Evolutionary conservation across 192 early-diverging fungal species (phyloP), one percentile per base, ranked within the genome.

Genomic region (Blastocladiella britannica): DNA sequence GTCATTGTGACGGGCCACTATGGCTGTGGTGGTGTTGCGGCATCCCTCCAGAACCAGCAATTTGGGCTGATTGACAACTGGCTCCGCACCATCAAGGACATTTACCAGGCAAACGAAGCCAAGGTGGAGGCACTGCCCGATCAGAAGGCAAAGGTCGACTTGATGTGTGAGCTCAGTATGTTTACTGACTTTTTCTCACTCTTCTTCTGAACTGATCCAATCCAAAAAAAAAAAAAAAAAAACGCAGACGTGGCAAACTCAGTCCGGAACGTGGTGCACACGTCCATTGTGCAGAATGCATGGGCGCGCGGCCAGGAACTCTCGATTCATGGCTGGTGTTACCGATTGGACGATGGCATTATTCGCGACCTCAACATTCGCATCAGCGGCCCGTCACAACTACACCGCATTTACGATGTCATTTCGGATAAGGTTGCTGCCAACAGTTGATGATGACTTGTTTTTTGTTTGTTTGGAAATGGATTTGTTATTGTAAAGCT

Each of bases 31-130:
- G 85, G 85, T 60, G 70, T 87, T 23, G 68, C 68, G 28, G 77
- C 78, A 1, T 78, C 82, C 15, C 64, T 79, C 65, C 65, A 67
- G 20, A 73, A 69, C 54, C 65, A 74, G 31, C 75, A 84, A 54
- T 70, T 77, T 53, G 87, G 85, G 20, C 66, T 89, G 20, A 81
- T 97, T 26, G 87, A 97, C 66, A 87, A 87, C 70, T 94, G 91
- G 91, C 73, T 94, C 30, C 67, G 79, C 15, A 76, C 77, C 60
- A 86, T 96, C 65, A 85, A 88, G 70, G 89, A 88, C 60, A 68
- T 93, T 20, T 86, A 86, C 57, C 56, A 74, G 30, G 65, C 72
- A 57, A 72, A 85, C 66, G 47, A 74, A 58, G 60, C 58, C 23
- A 64, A 76, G 63, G 57, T 85, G 28, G 60, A 68, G 15, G 62